Evolutionary conservation across 345 rosid genomes (phyloP).

Genomic region (Theobroma cacao): DNA sequence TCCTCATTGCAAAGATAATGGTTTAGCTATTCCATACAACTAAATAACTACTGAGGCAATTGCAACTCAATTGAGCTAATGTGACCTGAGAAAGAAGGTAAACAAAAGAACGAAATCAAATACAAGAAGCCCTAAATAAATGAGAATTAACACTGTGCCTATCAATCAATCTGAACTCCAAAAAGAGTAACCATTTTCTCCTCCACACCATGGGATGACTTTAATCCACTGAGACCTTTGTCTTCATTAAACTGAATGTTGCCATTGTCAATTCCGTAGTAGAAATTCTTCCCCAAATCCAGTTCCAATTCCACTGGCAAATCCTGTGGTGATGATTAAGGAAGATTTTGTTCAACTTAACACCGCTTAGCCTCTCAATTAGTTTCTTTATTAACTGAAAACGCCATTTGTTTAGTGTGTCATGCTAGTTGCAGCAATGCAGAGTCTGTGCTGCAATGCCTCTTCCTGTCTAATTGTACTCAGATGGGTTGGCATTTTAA

Average conservation of each 20-base stretch:
- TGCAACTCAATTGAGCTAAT: neutral
- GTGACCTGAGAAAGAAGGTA: neutral
- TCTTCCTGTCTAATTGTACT: neutral
- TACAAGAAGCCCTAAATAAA: neutral
- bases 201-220: neutral
- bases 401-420: neutral
- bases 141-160: neutral
- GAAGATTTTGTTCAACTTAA: neutral
- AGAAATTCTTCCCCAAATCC: constrained; percentile 21
- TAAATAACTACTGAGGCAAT: neutral
- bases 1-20: neutral
- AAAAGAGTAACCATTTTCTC: constrained; percentile 46
- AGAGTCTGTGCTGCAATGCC: neutral
- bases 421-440: neutral
- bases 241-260: constrained; percentile 2
- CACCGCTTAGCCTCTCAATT: neutral
- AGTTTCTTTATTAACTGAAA: neutral
- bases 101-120: neutral
- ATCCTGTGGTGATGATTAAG: neutral
- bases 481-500: neutral
- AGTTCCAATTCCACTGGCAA: constrained; percentile 30
- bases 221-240: neutral
- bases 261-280: constrained; percentile 6
- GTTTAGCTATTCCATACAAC: neutral
- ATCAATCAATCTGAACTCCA: constrained; percentile 42